Percentiles rank a stretch among this genome's conserved stretches.
phyloP scores from a whole-genome alignment of 1,284 basidiomycete species.

The Pisolithus thermaeus region DNA sequence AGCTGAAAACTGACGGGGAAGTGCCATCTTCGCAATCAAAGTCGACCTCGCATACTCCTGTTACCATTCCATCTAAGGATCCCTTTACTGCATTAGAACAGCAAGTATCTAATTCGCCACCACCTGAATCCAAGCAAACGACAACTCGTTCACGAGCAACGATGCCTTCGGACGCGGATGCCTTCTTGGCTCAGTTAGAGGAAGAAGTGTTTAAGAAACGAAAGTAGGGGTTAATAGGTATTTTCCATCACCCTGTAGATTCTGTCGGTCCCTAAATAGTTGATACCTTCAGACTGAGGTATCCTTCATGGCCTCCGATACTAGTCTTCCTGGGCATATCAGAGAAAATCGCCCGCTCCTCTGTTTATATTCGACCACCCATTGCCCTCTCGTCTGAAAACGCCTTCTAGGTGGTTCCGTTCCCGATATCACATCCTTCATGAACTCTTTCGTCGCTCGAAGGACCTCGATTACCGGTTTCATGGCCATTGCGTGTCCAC shows the following conservation, averaged over 20 bases:
- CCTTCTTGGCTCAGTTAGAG: slow-evolving; percentile 59
- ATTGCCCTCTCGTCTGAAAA: slow-evolving; percentile 29
- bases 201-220: slow-evolving; percentile 32
- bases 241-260: slow-evolving; percentile 3
- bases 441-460: slow-evolving; percentile 32
- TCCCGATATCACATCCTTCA: slow-evolving; percentile 41
- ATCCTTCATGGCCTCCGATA: slow-evolving; percentile 32
- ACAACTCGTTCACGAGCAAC: slow-evolving; percentile 20
- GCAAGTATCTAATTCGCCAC: slow-evolving; percentile 17
- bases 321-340: slow-evolving; percentile 43
- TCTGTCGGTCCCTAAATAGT: background rate
- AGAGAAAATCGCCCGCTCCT: slow-evolving; percentile 39
- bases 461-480: slow-evolving; percentile 42
- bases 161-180: slow-evolving; percentile 40
- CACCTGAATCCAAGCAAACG: slow-evolving; percentile 4
- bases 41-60: slow-evolving; percentile 1
- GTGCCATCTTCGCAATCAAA: slow-evolving; percentile 1
- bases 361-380: slow-evolving; percentile 39
- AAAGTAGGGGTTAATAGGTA: slow-evolving; percentile 4
- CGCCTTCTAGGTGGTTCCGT: slow-evolving; percentile 33
- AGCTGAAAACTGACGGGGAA: slow-evolving; percentile 36
- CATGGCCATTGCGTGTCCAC: slow-evolving; percentile 42
- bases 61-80: slow-evolving; percentile 26
- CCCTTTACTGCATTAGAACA: slow-evolving; percentile 50
- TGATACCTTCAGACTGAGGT: background rate